Conservation (phyloP, 2,329 filamentous ascomycete species). For the Hymenoscyphus occultus region DNA sequence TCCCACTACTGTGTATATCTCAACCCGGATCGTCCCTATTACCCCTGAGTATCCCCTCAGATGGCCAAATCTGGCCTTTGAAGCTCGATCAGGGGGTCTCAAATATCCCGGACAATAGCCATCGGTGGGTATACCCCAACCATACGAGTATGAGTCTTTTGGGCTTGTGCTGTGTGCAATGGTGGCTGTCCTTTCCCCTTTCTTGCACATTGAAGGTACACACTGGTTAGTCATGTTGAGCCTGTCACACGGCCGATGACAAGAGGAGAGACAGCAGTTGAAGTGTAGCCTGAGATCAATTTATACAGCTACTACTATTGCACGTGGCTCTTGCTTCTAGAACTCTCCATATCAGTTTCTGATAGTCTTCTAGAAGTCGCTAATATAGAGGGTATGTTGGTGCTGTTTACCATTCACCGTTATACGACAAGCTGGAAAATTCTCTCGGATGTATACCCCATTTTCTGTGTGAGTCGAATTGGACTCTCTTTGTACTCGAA, state of each 20-base stretch:
- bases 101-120: slow-evolving; percentile 4
- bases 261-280: background rate
- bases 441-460: background rate
- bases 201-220: background rate
- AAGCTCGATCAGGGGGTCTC: slow-evolving; percentile 2
- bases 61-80: background rate
- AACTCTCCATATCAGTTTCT: background rate
- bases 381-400: too few species aligned
- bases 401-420: too few species aligned
- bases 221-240: background rate
- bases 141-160: background rate
- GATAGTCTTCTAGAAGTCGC: too few species aligned
- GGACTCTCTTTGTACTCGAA: background rate
- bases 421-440: background rate
- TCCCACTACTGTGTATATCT: background rate
- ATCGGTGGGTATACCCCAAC: background rate
- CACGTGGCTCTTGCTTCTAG: background rate
- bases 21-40: background rate
- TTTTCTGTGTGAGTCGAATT: background rate
- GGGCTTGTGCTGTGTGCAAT: background rate
- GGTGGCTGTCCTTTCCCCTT: background rate
- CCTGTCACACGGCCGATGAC: background rate
- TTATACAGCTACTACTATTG: background rate
- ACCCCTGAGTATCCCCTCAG: background rate
- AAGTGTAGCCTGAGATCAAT: background rate